Evolutionary conservation across 805 yeast species (phyloP), one percentile per base, ranked within the genome.

Genomic region (Danielia oregonensis): DNA sequence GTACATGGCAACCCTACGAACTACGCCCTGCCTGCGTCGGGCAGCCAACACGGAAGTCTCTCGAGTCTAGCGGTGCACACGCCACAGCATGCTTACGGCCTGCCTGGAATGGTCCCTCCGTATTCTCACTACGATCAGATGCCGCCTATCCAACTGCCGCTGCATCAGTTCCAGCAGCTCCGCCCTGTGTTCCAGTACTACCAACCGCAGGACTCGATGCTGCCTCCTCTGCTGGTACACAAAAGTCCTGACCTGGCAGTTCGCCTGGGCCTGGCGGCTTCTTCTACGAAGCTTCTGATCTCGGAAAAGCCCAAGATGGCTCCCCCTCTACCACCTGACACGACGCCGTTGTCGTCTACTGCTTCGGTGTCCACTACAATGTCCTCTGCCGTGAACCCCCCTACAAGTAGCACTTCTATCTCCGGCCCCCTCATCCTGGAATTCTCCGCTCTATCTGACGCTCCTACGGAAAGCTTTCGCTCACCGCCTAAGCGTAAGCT

Each of bases 101-200:
- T 19, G 22, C 22, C 22, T 9, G 22, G 22, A 17, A 9, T 11
- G 27, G 15, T 11, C 17, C 27, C 27, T 15, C 27, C 12, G 27
- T 6, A 25, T 9, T 17, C 14, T 15, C 16, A 25, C 27, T 6
- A 5, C 17, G 6, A 12, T 15, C 27, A n/a, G 16, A n/a, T 7
- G 12, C 12, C 26, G 13, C 26, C 9, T 5, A 24, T 7, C 26
- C 26, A 9, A 13, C 26, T n/a, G 21, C 12, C 22, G 8, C 19
- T 6, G 6, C 28, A 26, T 6, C 28, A 11, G 15, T 8, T 26
- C 21, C 29, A 3, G 24, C 23, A 8, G 23, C 24, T 15, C 9
- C 16, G 21, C 10, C 21, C 30, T 9, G 29, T 26, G 21, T 28
- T 28, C 24, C 21, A 7, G 24, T 28, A 28, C 30, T 28, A 28